Evolutionary conservation across 768 basidiomycete genomes (phyloP).

Genomic region (Phlebiopsis gigantea): DNA sequence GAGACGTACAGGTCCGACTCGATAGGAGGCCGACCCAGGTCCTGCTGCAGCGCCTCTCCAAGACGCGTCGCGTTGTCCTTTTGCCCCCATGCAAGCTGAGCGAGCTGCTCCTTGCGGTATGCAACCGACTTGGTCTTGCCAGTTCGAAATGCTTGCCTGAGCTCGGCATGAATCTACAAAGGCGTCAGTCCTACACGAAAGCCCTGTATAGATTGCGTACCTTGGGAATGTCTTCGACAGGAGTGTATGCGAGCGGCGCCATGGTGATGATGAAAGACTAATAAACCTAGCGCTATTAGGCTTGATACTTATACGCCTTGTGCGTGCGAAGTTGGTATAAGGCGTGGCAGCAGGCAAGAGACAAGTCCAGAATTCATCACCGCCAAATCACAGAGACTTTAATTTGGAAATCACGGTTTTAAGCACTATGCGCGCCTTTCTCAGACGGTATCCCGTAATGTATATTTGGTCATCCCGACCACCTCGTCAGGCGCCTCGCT

Average conservation of each 20-base stretch:
- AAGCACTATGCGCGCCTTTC: too few species aligned
- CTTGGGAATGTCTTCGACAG: conserved; percentile 14
- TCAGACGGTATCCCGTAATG: too few species aligned
- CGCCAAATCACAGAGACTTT: too few species aligned
- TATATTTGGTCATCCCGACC: too few species aligned
- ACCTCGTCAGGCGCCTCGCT: too few species aligned
- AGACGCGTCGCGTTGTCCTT: conserved; percentile 67
- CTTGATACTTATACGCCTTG: background rate
- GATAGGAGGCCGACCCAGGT: conserved; percentile 57
- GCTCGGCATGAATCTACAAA: conserved; percentile 20
- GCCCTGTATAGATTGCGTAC: background rate
- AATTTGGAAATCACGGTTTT: too few species aligned
- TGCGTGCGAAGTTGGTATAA: background rate
- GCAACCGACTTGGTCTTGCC: conserved; percentile 64
- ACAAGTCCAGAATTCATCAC: too few species aligned
- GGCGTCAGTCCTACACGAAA: background rate
- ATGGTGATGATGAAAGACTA: background rate
- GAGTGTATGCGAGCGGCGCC: conserved; percentile 7
- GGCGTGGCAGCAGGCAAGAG: background rate
- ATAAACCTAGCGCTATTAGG: too few species aligned
- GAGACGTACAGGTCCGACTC: conserved; percentile 50
- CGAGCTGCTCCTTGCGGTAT: conserved; percentile 70
- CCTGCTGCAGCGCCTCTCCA: conserved; percentile 49
- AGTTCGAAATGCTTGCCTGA: conserved; percentile 53
- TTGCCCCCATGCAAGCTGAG: conserved; percentile 67